phyloP scores from a whole-genome alignment of 257 asterid species.

The Salvia rosmarinus region DNA sequence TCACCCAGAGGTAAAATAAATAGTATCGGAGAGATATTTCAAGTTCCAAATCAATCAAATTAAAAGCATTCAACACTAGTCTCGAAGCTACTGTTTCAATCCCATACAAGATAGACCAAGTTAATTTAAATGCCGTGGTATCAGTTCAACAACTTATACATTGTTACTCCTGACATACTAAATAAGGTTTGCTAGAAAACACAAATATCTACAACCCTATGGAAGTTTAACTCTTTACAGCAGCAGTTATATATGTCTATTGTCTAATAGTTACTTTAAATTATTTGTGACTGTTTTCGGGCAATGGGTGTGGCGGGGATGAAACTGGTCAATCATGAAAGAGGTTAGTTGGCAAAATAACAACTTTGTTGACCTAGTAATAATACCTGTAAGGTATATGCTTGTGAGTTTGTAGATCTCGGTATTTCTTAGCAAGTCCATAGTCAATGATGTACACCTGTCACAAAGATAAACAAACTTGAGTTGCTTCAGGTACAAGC shows the following conservation, averaged over 20 bases:
- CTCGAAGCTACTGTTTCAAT: slow-evolving; percentile 1
- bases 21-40: slow-evolving; percentile 6
- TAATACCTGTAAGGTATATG: slow-evolving; percentile 94
- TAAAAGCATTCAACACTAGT: background rate
- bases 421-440: slow-evolving; percentile 93
- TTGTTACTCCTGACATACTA: background rate
- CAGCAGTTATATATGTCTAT: slow-evolving; percentile 13
- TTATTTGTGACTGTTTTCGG: background rate
- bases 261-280: background rate
- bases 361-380: background rate
- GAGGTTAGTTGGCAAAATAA: background rate
- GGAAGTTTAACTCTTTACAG: slow-evolving; percentile 5
- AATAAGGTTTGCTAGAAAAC: slow-evolving; percentile 4
- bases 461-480: slow-evolving; percentile 31
- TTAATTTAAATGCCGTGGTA: background rate
- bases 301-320: background rate
- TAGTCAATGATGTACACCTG: slow-evolving; percentile 95
- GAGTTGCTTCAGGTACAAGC: slow-evolving; percentile 12
- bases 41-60: slow-evolving; percentile 6
- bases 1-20: background rate
- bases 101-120: slow-evolving; percentile 4
- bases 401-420: slow-evolving; percentile 94
- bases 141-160: slow-evolving; percentile 11
- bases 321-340: slow-evolving; percentile 8
- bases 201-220: background rate